Conservation (phyloP, 1,284 basidiomycete genomes). For the Rhizoctonia solani region DNA sequence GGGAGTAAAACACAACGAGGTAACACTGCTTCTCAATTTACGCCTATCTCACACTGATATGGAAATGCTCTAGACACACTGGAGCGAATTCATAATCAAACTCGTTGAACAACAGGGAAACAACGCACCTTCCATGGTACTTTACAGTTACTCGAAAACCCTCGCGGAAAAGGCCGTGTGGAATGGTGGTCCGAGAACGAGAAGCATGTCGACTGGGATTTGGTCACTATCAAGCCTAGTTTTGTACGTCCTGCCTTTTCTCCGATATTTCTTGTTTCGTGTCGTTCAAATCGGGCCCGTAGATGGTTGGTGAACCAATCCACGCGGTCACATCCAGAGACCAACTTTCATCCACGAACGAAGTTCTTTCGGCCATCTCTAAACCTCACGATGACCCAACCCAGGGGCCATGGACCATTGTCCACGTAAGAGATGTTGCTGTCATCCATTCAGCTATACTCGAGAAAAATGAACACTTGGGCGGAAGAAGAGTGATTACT, state of each 20-base stretch:
- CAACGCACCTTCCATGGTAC: slow-evolving; percentile 40
- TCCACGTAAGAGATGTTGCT: slow-evolving; percentile 12
- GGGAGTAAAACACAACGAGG: slow-evolving; percentile 13
- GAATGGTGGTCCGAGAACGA: slow-evolving; percentile 45
- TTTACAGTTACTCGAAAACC: slow-evolving; percentile 47
- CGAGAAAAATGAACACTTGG: not conserved
- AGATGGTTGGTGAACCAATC: not conserved
- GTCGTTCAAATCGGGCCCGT: too few species aligned
- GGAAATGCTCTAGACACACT: slow-evolving; percentile 36
- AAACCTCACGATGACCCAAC: too few species aligned
- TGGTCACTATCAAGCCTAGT: slow-evolving; percentile 37
- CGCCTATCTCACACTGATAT: not conserved
- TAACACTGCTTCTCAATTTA: not conserved
- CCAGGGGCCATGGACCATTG: not conserved
- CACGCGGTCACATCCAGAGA: not conserved
- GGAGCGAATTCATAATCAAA: slow-evolving; percentile 41
- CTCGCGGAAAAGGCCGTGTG: slow-evolving; percentile 46
- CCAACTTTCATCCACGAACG: not conserved
- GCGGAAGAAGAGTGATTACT: not conserved
- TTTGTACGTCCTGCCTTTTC: not conserved
- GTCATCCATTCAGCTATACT: not conserved
- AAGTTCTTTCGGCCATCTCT: too few species aligned
- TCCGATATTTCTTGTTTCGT: not conserved
- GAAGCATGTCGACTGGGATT: slow-evolving; percentile 32
- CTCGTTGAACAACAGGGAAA: slow-evolving; percentile 41